A percentile compares a stretch with the other conserved stretches of the same genome.
Evolutionary conservation across 495 filamentous ascomycete species (phyloP).

Genomic region (Penicillium mononematosum): DNA sequence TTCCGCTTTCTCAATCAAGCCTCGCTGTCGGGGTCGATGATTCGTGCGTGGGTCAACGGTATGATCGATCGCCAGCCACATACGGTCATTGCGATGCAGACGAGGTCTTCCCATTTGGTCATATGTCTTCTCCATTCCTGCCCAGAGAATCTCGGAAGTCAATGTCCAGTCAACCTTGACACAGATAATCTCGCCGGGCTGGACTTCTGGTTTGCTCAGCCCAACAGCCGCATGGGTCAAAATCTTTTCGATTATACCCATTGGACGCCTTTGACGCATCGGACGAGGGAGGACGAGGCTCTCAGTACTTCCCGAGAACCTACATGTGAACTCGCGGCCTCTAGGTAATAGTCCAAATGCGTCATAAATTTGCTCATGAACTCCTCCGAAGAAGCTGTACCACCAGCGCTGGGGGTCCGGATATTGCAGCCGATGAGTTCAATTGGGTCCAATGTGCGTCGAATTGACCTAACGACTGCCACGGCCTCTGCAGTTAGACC

Average conservation of each 20-base stretch:
- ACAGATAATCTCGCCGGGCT: background rate
- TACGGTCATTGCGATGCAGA: background rate
- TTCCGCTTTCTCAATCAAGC: background rate
- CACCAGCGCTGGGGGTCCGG: constrained; percentile 6
- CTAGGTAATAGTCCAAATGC: constrained; percentile 6
- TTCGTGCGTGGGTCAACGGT: background rate
- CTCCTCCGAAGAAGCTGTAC: background rate
- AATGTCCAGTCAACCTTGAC: background rate
- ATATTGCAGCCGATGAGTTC: constrained; percentile 9
- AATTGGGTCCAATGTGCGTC: constrained; percentile 10
- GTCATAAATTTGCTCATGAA: constrained; percentile 4
- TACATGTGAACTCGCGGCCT: constrained; percentile 1
- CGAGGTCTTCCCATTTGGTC: background rate
- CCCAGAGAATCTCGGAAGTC: background rate
- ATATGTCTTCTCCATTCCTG: background rate
- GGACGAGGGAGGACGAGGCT: background rate
- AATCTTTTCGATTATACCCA: constrained; percentile 10
- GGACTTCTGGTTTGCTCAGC: constrained; percentile 5
- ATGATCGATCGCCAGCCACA: background rate
- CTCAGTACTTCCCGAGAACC: background rate
- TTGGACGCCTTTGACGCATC: constrained; percentile 3
- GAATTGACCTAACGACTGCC: constrained; percentile 4
- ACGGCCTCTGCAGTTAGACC: constrained; percentile 8
- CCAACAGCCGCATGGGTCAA: constrained; percentile 9
- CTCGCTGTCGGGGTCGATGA: background rate